Evolutionary conservation across 495 filamentous ascomycete species (phyloP), one percentile per base, ranked within the genome.

Genomic region (Aspergillus leporis): DNA sequence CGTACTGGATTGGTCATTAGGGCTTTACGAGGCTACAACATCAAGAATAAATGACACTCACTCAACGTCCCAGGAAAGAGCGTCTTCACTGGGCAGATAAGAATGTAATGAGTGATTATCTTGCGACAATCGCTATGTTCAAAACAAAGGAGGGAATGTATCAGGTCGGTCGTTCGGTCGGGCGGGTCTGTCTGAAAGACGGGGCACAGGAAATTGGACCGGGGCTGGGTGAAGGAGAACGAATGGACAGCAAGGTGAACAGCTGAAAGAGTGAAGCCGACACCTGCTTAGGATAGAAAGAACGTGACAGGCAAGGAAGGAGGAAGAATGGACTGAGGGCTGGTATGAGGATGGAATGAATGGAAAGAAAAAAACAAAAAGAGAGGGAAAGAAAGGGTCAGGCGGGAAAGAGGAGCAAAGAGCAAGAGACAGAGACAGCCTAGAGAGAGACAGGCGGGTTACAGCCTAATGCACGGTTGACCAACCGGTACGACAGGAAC

Each of bases 191-290:
- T 31, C 30, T 54, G 51, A 34, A 40, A 23, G 31, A 53, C 43
- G 30, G 56, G 45, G n/a, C 23, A 48, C 9, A 46, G 51, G 45
- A 41, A 50, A 57, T 40, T 56, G 30, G 57, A 53, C 51, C 54
- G 52, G 64, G 25, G 57, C 57, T 61, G 51, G n/a, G 50, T 55
- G 23, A 43, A 56, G 47, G 68, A 77, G 75, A 68, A 47, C 19
- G 83, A 86, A 76, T 69, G 83, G 76, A 84, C 70, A 69, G 81
- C 81, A 78, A 65, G 71, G 73, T 72, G 74, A 68, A 61, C 81
- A 83, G 84, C 85, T 88, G 74, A 92, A 91, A 82, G 90, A 93
- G 83, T 91, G 90, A 92, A 93, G 90, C 86, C 83, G 87, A 82
- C 74, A 82, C 83, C 80, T 80, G 81, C 78, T 70, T 65, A 36